Evolutionary conservation across 345 rosid species (phyloP).

Genomic region (Eutrema japonicum): DNA sequence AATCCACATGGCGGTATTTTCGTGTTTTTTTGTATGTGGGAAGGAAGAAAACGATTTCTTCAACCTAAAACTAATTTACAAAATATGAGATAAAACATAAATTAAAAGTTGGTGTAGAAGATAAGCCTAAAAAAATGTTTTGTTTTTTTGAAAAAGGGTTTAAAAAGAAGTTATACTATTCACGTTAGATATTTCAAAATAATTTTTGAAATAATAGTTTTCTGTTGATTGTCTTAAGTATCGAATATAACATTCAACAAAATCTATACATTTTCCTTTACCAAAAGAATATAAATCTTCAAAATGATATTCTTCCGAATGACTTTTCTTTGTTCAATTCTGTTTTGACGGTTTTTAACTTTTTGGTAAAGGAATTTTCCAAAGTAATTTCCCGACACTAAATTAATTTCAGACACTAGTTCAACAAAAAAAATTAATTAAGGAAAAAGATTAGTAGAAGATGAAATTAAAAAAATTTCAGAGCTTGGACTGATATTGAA

Average conservation of each 20-base stretch:
- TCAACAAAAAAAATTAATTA: not conserved
- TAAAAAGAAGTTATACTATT: no score
- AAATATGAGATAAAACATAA: not conserved
- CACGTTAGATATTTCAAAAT: no score
- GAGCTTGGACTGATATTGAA: not conserved
- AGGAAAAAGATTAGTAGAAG: not conserved
- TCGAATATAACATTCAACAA: no score
- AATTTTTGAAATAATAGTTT: not conserved
- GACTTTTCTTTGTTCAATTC: no score
- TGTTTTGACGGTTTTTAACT: not conserved
- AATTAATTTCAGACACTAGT: not conserved
- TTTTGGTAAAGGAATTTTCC: not conserved
- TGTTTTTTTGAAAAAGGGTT: no score
- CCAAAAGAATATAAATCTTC: no score
- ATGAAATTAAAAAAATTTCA: no score
- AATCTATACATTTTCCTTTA: no score
- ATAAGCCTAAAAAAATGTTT: not conserved
- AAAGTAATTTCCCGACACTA: not conserved
- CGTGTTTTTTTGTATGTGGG: not conserved
- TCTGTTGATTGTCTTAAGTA: no score
- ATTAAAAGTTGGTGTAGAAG: not conserved
- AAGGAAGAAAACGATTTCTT: not conserved
- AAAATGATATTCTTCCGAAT: no score
- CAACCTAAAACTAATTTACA: not conserved
- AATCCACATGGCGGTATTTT: not conserved